phyloP scores from a whole-genome alignment of 306 rosid species.

The Acacia confusa region DNA sequence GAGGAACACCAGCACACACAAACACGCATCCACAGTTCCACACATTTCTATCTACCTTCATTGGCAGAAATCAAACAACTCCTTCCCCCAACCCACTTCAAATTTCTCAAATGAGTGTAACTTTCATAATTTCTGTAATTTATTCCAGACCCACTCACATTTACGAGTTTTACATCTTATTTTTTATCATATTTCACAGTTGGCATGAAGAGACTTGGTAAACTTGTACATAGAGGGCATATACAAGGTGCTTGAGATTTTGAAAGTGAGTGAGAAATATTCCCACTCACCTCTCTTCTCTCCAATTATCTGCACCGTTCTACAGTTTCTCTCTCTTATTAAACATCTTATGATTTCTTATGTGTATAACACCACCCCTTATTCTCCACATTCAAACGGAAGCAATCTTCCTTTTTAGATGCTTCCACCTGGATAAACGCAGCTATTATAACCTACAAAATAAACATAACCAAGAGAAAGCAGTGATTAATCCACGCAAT shows the following conservation, averaged over 20 bases:
- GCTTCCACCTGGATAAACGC: slow-evolving; percentile 30
- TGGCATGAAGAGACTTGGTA: no score
- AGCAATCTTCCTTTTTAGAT: neutral
- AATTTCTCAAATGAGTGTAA: no score
- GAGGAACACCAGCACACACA: slow-evolving; percentile 13
- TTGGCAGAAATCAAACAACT: neutral
- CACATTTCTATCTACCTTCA: neutral
- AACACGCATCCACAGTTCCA: neutral
- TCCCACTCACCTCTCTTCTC: neutral
- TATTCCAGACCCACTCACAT: no score
- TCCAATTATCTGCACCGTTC: neutral
- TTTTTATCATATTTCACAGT: no score
- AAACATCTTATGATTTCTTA: neutral
- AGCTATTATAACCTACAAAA: slow-evolving; percentile 67
- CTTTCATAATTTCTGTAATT: no score
- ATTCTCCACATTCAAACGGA: neutral
- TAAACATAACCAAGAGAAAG: neutral
- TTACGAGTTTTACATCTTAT: no score
- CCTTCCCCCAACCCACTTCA: neutral
- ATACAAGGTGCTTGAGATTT: no score
- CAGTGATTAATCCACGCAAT: neutral
- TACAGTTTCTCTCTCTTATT: no score
- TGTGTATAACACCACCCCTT: neutral
- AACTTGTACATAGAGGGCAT: no score
- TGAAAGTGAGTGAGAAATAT: neutral